These are phyloP conservation scores for Saccharomyces hybrid DNA, from an alignment of 1,139 yeast genomes.

Conservation along the genomic window DNA sequence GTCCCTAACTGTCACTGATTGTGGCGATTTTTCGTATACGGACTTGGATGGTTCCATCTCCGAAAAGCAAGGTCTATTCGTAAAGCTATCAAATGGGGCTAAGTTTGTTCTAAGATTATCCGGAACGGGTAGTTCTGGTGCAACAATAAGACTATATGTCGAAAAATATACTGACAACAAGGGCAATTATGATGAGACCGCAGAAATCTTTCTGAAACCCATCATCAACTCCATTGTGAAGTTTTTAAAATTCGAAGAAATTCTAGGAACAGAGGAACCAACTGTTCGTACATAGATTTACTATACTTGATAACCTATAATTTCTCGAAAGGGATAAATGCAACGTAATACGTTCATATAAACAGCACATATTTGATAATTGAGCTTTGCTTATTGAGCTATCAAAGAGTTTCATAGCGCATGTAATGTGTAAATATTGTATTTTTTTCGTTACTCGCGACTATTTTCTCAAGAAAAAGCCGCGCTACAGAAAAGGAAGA, in stretches of 20 bases:
- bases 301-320: neutral
- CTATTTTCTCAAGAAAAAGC: neutral
- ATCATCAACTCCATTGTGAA: slow-evolving; percentile 59
- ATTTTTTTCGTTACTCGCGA: neutral
- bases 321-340: neutral
- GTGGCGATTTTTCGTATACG: slow-evolving; percentile 86
- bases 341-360: too few species aligned
- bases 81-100: slow-evolving; percentile 74
- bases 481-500: neutral
- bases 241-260: slow-evolving; percentile 65
- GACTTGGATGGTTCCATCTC: slow-evolving; percentile 93
- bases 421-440: neutral
- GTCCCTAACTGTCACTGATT: slow-evolving; percentile 54
- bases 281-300: slow-evolving; percentile 67
- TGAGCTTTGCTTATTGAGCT: neutral
- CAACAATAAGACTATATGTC: slow-evolving; percentile 87
- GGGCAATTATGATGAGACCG: slow-evolving; percentile 43
- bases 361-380: too few species aligned
- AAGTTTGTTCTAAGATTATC: slow-evolving; percentile 87
- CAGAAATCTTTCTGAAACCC: slow-evolving; percentile 58
- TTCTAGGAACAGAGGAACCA: slow-evolving; percentile 77
- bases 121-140: slow-evolving; percentile 98
- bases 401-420: neutral
- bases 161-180: slow-evolving; percentile 72
- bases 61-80: slow-evolving; percentile 82